A percentile compares a stretch with the other conserved stretches of the same genome.
Conservation (phyloP, 2,329 filamentous ascomycete genomes). For the Fusarium temperatum region DNA sequence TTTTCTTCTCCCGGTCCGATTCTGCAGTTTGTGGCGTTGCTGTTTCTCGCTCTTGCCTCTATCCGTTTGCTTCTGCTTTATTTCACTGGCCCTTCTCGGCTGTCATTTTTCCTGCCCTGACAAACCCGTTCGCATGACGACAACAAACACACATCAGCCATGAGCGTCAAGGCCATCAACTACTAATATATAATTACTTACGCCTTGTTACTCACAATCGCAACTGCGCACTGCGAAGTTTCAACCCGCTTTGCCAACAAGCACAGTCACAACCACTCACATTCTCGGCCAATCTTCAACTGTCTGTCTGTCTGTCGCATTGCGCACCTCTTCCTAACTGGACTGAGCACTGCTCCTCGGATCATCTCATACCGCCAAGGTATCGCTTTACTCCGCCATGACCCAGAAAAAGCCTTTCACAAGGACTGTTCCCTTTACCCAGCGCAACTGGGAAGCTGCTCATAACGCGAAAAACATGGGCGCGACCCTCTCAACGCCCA, state of each 20-base stretch:
- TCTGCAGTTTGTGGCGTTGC: conserved; percentile 29
- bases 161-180: conserved; percentile 32
- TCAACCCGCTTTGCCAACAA: not conserved
- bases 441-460: conserved; percentile 62
- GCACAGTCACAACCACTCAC: not conserved
- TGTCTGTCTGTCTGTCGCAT: not conserved
- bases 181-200: conserved; percentile 34
- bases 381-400: conserved; percentile 55
- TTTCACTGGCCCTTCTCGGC: conserved; percentile 16
- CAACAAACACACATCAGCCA: conserved; percentile 29
- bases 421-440: conserved; percentile 63
- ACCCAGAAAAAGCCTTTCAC: conserved; percentile 56
- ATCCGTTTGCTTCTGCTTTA: conserved; percentile 20
- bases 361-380: conserved; percentile 41
- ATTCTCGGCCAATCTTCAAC: not conserved
- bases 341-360: conserved; percentile 15
- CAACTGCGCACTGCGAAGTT: not conserved
- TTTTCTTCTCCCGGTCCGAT: not conserved
- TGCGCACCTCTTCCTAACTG: conserved; percentile 3
- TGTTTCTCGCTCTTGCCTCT: conserved; percentile 23
- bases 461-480: conserved; percentile 59
- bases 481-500: conserved; percentile 36
- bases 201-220: conserved; percentile 7
- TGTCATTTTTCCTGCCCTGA: conserved; percentile 16
- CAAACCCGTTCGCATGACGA: conserved; percentile 31